Conservation (phyloP, 768 basidiomycete species). For the Boletus eberwhitei region DNA sequence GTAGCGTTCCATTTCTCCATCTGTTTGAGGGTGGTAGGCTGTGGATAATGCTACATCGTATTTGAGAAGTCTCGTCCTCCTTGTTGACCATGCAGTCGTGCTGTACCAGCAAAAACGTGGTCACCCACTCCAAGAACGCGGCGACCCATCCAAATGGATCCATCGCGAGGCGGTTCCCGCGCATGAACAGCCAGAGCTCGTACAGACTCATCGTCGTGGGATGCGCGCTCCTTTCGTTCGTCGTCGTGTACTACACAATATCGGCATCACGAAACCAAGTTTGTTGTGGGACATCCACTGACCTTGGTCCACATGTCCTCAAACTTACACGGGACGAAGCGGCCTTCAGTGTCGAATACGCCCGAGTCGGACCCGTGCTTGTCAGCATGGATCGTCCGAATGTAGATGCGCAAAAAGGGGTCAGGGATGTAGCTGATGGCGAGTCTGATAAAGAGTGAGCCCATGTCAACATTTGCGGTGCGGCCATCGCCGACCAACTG, state of each 20-base stretch:
- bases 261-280: neutral
- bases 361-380: slow-evolving; percentile 46
- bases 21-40: too few relatives aligned
- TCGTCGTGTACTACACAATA: slow-evolving; percentile 13
- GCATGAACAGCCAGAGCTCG: slow-evolving; percentile 31
- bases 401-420: slow-evolving; percentile 39
- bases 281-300: neutral
- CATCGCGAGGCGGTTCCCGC: slow-evolving; percentile 33
- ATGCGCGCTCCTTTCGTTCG: slow-evolving; percentile 4
- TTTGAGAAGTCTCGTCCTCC: too few relatives aligned
- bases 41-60: too few relatives aligned
- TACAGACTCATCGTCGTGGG: slow-evolving; percentile 27
- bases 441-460: slow-evolving; percentile 8
- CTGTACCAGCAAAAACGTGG: slow-evolving; percentile 40
- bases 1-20: too few relatives aligned
- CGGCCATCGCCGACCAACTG: neutral
- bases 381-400: slow-evolving; percentile 33
- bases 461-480: neutral
- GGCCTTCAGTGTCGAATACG: slow-evolving; percentile 39
- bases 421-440: slow-evolving; percentile 34
- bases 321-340: slow-evolving; percentile 40
- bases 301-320: slow-evolving; percentile 45
- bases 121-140: slow-evolving; percentile 37
- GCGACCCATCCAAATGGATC: slow-evolving; percentile 38
- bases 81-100: slow-evolving; percentile 38